phyloP scores from a whole-genome alignment of 441 rosid species.

The Adansonia rubrostipa region DNA sequence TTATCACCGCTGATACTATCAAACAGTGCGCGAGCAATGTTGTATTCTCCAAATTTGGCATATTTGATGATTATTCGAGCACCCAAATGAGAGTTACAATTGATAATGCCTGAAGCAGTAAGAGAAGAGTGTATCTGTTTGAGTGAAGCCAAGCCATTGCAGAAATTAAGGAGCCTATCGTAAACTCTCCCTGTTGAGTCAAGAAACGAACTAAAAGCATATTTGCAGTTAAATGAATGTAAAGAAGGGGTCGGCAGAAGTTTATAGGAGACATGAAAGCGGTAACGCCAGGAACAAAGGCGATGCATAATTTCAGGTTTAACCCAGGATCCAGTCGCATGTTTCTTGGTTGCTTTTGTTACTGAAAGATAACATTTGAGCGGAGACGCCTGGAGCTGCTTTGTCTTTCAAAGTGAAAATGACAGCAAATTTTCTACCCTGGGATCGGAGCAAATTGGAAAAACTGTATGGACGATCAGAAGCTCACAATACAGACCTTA shows the following conservation, averaged over 20 bases:
- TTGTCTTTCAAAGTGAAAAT: background rate
- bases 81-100: conserved; percentile 41
- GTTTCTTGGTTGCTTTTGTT: background rate
- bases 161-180: conserved; percentile 37
- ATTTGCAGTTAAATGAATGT: background rate
- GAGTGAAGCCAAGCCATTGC: conserved; percentile 37
- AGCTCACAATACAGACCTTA: background rate
- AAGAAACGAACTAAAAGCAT: conserved; percentile 32
- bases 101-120: conserved; percentile 36
- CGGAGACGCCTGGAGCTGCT: conserved; percentile 1
- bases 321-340: background rate
- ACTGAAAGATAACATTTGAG: background rate
- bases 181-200: conserved; percentile 34
- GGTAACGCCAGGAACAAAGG: conserved; percentile 4
- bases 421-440: background rate
- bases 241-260: conserved; percentile 25
- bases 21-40: conserved; percentile 43
- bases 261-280: conserved; percentile 18
- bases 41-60: conserved; percentile 39
- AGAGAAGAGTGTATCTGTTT: conserved; percentile 53
- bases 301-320: conserved; percentile 30
- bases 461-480: background rate
- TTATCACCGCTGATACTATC: conserved; percentile 27
- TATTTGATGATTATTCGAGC: conserved; percentile 48
- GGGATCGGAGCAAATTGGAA: background rate